Evolutionary conservation across 75 land plant genomes (phyloP).

Genomic region (Azolla pinnata): DNA sequence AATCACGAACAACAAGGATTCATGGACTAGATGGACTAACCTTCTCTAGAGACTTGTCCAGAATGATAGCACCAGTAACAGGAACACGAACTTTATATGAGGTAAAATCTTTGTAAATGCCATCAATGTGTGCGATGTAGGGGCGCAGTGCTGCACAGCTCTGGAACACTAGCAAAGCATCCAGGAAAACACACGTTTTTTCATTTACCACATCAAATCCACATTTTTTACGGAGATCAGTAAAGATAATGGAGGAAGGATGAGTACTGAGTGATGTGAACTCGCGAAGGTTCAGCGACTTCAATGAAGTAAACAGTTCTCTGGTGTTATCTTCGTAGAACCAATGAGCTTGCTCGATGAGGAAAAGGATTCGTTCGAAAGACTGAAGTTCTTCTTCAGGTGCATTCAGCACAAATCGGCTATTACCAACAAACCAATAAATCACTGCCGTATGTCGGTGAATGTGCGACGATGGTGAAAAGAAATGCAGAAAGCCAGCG

Average conservation of each 20-base stretch:
- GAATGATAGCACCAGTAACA: conserved; percentile 90
- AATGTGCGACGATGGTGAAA: neutral
- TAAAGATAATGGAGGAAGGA: neutral
- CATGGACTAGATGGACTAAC: conserved; percentile 21
- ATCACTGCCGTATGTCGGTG: neutral
- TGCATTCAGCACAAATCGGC: conserved; percentile 94
- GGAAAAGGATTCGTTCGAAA: conserved; percentile 89
- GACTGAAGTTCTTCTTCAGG: conserved; percentile 93
- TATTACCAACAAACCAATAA: conserved; percentile 9
- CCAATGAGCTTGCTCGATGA: conserved; percentile 99
- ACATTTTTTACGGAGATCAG: neutral
- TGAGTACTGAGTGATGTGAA: conserved; percentile 83
- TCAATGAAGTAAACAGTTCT: conserved; percentile 75
- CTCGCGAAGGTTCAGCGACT: conserved; percentile 74
- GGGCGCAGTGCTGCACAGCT: conserved; percentile 83
- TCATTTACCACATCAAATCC: neutral
- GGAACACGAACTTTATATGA: conserved; percentile 86
- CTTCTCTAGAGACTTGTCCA: conserved; percentile 82
- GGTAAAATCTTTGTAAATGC: conserved; percentile 92
- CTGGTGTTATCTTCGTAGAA: conserved; percentile 94
- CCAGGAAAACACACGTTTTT: neutral
- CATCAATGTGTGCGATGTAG: conserved; percentile 78
- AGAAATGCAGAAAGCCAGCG: neutral
- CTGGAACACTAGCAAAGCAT: conserved; percentile 52
- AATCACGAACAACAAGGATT: neutral